A percentile compares a stretch with the other conserved stretches of the same genome.
Conservation (phyloP, 148 eudicot species). For the Fagopyrum tataricum region DNA sequence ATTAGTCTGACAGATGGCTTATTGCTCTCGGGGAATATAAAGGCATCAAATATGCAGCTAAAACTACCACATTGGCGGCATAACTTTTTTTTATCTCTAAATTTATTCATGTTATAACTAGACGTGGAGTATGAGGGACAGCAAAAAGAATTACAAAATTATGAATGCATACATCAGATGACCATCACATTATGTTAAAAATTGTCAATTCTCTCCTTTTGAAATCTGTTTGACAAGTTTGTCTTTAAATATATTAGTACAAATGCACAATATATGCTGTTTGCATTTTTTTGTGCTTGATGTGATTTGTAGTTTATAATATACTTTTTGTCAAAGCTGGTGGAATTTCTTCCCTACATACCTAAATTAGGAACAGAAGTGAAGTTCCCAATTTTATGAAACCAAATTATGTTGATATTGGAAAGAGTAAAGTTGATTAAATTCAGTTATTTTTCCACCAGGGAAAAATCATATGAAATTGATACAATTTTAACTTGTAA, state of each 20-base stretch:
- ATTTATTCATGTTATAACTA: neutral
- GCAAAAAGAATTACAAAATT: neutral
- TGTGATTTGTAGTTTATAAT: neutral
- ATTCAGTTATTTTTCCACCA: neutral
- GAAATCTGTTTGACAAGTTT: neutral
- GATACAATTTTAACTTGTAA: neutral
- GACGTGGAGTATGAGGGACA: neutral
- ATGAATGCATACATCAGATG: neutral
- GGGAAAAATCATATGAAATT: neutral
- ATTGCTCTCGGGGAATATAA: neutral
- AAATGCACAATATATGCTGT: neutral
- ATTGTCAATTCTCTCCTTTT: neutral
- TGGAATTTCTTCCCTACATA: neutral
- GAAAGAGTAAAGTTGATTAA: neutral
- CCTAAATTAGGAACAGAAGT: neutral
- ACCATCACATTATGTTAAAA: neutral
- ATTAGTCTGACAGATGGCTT: slow-evolving; percentile 4
- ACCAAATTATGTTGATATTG: neutral
- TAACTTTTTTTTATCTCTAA: neutral
- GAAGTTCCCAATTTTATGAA: neutral
- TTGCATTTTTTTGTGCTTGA: neutral
- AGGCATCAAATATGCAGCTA: neutral
- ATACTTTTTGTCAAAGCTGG: neutral
- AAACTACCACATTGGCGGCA: neutral
- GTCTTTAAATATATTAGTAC: neutral